A percentile compares a stretch with the other conserved stretches of the same genome.
These are phyloP conservation scores for Vanilla planifolia DNA, from an alignment of 106 monocot species.

Conservation along the genomic window DNA sequence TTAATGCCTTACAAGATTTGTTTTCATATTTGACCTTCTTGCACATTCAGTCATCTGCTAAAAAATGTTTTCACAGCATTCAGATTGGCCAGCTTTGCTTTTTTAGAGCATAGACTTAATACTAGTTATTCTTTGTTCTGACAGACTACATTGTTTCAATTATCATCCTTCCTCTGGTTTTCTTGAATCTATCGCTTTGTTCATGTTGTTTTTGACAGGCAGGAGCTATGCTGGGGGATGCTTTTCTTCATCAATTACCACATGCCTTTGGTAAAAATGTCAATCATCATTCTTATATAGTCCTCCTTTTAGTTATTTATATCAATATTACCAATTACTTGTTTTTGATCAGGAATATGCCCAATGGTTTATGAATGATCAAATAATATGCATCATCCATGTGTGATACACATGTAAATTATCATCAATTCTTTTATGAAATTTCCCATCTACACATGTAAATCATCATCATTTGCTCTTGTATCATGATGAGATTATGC, in stretches of 20 bases:
- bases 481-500: no score
- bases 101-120: neutral
- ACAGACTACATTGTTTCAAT: neutral
- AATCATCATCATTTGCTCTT: no score
- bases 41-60: neutral
- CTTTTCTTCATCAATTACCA: conserved; percentile 97
- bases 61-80: neutral
- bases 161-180: neutral
- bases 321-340: no score
- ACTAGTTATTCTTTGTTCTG: neutral
- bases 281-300: neutral
- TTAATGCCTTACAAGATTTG: no score
- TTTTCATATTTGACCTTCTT: neutral
- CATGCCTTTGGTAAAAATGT: conserved; percentile 81
- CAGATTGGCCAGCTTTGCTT: neutral
- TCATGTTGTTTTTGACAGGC: conserved; percentile 38
- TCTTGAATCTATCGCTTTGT: neutral
- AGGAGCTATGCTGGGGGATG: conserved; percentile 99
- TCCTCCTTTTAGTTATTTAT: neutral
- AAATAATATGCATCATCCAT: no score
- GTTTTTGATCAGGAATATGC: no score
- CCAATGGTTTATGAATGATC: no score
- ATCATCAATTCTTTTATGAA: no score
- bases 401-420: no score
- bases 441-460: no score